phyloP scores from a whole-genome alignment of 2,329 filamentous ascomycete species.

The Keithomyces neogunnii region DNA sequence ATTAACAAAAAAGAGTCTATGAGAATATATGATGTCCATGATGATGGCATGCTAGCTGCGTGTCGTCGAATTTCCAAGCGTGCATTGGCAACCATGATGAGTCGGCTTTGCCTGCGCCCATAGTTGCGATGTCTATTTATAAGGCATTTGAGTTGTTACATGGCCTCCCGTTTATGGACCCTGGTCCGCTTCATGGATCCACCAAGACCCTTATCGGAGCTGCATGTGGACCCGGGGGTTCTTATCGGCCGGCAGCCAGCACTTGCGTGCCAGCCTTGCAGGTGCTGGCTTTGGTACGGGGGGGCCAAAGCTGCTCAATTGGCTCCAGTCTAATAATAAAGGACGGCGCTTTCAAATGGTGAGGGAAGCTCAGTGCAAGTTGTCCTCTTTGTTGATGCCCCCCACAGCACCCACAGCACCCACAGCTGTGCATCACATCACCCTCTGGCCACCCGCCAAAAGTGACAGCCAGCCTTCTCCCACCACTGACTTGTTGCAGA shows the following conservation, averaged over 20 bases:
- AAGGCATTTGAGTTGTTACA: no score
- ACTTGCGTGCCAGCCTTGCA: slow-evolving; percentile 8
- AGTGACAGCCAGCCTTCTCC: not conserved
- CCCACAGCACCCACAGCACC: not conserved
- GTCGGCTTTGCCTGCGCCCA: no score
- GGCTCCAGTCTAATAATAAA: no score
- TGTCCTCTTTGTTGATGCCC: slow-evolving; percentile 24
- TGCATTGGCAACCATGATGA: no score
- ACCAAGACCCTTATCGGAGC: slow-evolving; percentile 7
- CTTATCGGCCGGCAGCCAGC: slow-evolving; percentile 5
- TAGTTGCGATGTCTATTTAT: no score
- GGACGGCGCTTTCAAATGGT: no score
- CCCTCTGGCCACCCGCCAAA: no score
- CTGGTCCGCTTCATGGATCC: not conserved
- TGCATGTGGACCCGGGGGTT: not conserved
- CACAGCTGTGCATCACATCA: no score
- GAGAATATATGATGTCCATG: slow-evolving; percentile 4
- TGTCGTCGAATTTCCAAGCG: not conserved
- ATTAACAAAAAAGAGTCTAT: slow-evolving; percentile 4
- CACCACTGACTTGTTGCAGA: slow-evolving; percentile 12
- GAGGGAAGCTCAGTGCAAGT: slow-evolving; percentile 17
- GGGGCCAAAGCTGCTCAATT: not conserved
- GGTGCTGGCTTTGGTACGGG: not conserved
- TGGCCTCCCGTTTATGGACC: no score
- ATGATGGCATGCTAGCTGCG: not conserved